Conservation (phyloP, 2,329 filamentous ascomycete species). For the Microcera coccophila region DNA sequence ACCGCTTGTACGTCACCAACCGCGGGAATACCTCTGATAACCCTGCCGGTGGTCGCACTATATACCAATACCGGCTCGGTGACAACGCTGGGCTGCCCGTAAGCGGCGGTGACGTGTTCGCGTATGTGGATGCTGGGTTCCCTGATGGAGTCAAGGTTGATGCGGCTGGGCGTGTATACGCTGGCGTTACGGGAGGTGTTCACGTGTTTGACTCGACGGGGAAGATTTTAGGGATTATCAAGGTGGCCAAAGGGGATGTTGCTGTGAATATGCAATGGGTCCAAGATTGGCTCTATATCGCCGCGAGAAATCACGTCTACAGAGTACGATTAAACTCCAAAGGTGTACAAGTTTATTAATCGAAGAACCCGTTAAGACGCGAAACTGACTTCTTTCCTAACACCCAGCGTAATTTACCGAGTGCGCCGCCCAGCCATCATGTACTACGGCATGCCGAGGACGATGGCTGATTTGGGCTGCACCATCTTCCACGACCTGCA, state of each 20-base stretch:
- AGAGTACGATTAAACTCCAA: too few relatives aligned
- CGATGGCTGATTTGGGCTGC: too few relatives aligned
- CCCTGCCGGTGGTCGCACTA: constrained; percentile 14
- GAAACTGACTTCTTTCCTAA: too few relatives aligned
- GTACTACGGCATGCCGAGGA: too few relatives aligned
- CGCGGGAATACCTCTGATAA: constrained; percentile 13
- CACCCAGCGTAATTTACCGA: too few relatives aligned
- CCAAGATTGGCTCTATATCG: constrained; percentile 11
- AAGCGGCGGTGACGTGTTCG: constrained; percentile 9
- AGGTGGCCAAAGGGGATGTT: constrained; percentile 9
- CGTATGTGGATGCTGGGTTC: constrained; percentile 15
- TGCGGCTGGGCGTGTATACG: constrained; percentile 10
- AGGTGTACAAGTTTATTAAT: too few relatives aligned
- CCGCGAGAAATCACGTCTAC: too few relatives aligned
- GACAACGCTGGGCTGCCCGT: not conserved
- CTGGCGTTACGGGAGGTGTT: constrained; percentile 7
- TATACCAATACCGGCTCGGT: constrained; percentile 9
- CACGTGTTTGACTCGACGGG: constrained; percentile 6
- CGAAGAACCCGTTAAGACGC: too few relatives aligned
- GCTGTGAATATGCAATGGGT: constrained; percentile 17
- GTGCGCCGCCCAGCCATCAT: too few relatives aligned
- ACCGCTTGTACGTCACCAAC: constrained; percentile 16
- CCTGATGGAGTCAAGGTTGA: constrained; percentile 17
- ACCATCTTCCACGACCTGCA: too few relatives aligned
- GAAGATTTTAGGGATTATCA: constrained; percentile 12